phyloP scores from a whole-genome alignment of 257 asterid genomes.

The Solanum paucissectum region DNA sequence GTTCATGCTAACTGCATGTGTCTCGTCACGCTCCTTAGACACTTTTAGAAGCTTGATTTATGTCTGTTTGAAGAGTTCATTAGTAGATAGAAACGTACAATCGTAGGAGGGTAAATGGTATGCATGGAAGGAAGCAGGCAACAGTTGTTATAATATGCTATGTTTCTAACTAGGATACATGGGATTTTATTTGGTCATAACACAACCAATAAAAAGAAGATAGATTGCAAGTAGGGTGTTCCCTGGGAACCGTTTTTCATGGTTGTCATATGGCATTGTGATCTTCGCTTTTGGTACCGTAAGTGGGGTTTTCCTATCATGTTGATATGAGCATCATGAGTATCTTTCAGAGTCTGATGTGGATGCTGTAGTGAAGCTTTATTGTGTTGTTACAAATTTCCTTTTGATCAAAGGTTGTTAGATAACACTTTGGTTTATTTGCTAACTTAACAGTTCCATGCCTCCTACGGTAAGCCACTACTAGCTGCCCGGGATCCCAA shows the following conservation, averaged over 20 bases:
- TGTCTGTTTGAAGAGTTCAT: neutral
- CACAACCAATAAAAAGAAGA: neutral
- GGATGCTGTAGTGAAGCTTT: neutral
- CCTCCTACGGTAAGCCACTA: constrained; percentile 90
- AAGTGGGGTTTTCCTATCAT: neutral
- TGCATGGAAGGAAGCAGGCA: neutral
- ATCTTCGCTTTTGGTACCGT: neutral
- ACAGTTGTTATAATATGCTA: neutral
- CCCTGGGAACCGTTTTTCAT: neutral
- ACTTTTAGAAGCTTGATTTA: neutral
- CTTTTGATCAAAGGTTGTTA: neutral
- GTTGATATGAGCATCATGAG: neutral
- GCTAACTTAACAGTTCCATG: constrained; percentile 69
- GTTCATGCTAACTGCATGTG: neutral
- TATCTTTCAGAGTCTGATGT: neutral
- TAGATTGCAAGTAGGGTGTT: neutral
- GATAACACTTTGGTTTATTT: neutral
- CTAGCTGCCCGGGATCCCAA: constrained; percentile 92
- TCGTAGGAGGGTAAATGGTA: neutral
- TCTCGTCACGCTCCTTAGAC: neutral
- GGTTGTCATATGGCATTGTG: neutral
- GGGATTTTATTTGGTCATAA: neutral
- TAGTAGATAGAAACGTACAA: neutral
- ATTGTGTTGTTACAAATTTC: neutral
- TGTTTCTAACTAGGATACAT: neutral